Evolutionary conservation across 805 yeast species (phyloP), one percentile per base, ranked within the genome.

Genomic region (Komagataella populi): DNA sequence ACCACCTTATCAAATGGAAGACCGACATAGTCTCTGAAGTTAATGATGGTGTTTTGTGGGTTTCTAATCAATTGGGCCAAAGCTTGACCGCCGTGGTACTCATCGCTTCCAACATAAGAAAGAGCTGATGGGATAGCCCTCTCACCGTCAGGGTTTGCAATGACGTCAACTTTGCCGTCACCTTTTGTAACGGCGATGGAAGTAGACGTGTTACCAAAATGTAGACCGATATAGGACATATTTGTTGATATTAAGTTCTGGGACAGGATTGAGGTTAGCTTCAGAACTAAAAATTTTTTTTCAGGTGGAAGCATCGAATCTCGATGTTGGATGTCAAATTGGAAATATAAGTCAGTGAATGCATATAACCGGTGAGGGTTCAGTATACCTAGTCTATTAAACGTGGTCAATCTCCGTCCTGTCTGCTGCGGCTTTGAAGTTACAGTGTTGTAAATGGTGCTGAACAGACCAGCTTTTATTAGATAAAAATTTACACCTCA

Each of bases 141-240:
- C 72, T 93, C 98, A 69, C 99, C 99, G 65, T 93, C 99, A 59
- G 95, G 96, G 80, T 93, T 91, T 59, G 99, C 99, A 67, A 93
- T 91, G 58, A 93, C 96, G 65, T 93, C 97, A 56, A 88, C 93
- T 67, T 84, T 86, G 55, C 96, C 97, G 63, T 91, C 97, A 57
- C 73, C 68, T 55, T 77, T 71, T 58, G 90, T 85, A 62, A 83
- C 87, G 49, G 98, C 97, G 66, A 93, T 89, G 54, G 97, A 87
- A 49, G 97, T 85, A 55, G 96, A 80, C 49, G 96, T 84, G 80
- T 93, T 93, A 68, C 99, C 99, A 68, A 93, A 91, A 46, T 96
- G 83, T 66, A 93, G 80, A 70, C 99, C 99, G 68, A 93, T 86
- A 59, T 88, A 86, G 60, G 85, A 65, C 71, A 67, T 67, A 30